These are phyloP conservation scores for Amaranthus hypochondriacus DNA, from an alignment of 148 eudicot genomes.

Conservation along the genomic window DNA sequence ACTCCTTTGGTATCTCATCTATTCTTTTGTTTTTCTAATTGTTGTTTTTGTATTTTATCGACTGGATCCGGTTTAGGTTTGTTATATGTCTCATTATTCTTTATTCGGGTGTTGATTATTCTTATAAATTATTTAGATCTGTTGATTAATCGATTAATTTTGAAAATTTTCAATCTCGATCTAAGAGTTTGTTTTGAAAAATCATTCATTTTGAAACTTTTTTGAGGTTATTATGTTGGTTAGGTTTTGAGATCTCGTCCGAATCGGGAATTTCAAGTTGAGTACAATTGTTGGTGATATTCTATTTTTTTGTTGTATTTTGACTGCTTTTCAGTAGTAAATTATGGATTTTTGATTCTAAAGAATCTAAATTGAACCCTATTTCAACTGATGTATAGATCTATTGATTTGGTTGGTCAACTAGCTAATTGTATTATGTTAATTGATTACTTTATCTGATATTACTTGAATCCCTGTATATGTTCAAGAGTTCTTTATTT, in stretches of 20 bases:
- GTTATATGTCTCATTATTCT: neutral
- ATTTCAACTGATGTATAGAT: neutral
- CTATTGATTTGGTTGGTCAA: neutral
- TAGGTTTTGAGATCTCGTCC: too few relatives aligned
- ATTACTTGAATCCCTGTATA: too few relatives aligned
- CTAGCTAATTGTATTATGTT: neutral
- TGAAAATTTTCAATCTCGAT: neutral
- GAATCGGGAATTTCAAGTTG: too few relatives aligned
- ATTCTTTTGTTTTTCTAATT: neutral
- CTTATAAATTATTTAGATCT: neutral
- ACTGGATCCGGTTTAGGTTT: conserved; percentile 22
- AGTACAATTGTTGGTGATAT: too few relatives aligned
- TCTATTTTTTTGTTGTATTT: neutral
- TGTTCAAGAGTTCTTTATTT: too few relatives aligned
- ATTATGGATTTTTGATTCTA: neutral
- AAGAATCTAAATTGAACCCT: too few relatives aligned
- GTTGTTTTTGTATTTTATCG: neutral
- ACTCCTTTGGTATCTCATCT: conserved; percentile 50
- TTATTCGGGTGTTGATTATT: too few relatives aligned
- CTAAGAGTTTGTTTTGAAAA: neutral
- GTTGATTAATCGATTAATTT: neutral
- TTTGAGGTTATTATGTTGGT: neutral
- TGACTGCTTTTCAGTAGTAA: neutral
- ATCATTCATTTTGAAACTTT: neutral
- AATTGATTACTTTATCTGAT: too few relatives aligned